Base-by-base conservation (phyloP, 2,329 filamentous ascomycete genomes). In the Pseudodiploospora longispora region DNA sequence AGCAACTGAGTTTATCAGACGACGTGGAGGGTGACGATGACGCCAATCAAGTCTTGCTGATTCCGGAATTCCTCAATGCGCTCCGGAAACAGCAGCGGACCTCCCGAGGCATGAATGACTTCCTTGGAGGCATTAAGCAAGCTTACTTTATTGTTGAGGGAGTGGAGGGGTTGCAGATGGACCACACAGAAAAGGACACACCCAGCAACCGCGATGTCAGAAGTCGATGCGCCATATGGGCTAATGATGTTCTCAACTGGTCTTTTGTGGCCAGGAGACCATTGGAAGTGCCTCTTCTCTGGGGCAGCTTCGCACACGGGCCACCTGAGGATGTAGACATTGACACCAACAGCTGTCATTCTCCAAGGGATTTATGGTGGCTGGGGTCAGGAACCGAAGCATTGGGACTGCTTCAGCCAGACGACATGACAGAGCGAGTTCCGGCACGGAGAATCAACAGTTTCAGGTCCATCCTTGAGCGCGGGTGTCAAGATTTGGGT, bases 71-170 rank as follows among this genome's bases (percentile, higher is more conserved):
- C 19, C 37, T 47, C 19, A 28, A 47, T 6, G 31, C 12, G n/a
- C 29, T 47, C 6, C 44, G 41, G 10, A n/a, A 30, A 6, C 37
- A 36, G 5, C 10, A 30, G 10, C 43, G 33, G 29, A 27, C 27
- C 1, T 35, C 28, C 8, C 40, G 33, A n/a, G 28, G 29, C 5
- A 12, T n/a, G 6, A 32, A 10, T 3, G 4, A 9, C 6, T 10
- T 7, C 9, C 5, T 9, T 8, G 29, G 36, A 28, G 44, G 44
- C 9, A 37, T 47, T 2, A 40, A 42, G 41, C 43, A 47, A 27
- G 31, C 43, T 6, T 44, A 47, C 27, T 39, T 47, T 27, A 34
- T 47, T 27, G 29, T 44, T 19, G 44, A 47, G 4, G 44, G 44
- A 5, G 43, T 36, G 44, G 30, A 19, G 4, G 32, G 19, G 19